Evolutionary conservation across 2,329 filamentous ascomycete genomes (phyloP).

Genomic region (Bimuria novae-zelandiae): DNA sequence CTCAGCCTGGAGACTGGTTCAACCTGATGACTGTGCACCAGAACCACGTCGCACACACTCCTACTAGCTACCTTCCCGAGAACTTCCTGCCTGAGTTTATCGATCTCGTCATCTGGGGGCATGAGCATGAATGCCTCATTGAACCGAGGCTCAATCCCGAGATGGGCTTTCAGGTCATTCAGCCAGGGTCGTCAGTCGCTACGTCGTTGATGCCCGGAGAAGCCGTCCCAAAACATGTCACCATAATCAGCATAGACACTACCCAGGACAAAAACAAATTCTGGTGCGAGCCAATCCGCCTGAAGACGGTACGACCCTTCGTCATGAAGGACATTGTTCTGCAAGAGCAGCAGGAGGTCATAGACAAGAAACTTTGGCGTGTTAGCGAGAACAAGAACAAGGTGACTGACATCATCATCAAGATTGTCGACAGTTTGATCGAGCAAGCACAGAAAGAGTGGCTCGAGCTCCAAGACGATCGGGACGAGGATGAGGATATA

Average conservation of each 20-base stretch:
- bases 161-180: slow-evolving; percentile 93
- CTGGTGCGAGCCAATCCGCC: slow-evolving; percentile 71
- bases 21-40: slow-evolving; percentile 95
- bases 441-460: slow-evolving; percentile 81
- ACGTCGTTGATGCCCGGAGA: slow-evolving; percentile 91
- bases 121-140: slow-evolving; percentile 95
- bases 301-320: slow-evolving; percentile 91
- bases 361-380: slow-evolving; percentile 74
- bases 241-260: slow-evolving; percentile 84
- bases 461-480: slow-evolving; percentile 68
- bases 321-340: slow-evolving; percentile 82
- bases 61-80: slow-evolving; percentile 93
- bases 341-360: slow-evolving; percentile 74
- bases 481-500: slow-evolving; percentile 59
- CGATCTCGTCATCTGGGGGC: slow-evolving; percentile 92
- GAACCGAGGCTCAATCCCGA: slow-evolving; percentile 82
- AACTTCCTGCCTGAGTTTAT: slow-evolving; percentile 90
- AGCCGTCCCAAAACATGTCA: slow-evolving; percentile 87
- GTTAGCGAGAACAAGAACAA: slow-evolving; percentile 82
- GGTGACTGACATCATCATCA: slow-evolving; percentile 75
- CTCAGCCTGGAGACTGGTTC: slow-evolving; percentile 89
- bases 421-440: slow-evolving; percentile 84
- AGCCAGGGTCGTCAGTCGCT: slow-evolving; percentile 93
- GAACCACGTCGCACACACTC: slow-evolving; percentile 89
- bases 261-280: slow-evolving; percentile 51